Evolutionary conservation across 306 rosid species (phyloP).

Genomic region (Parietaria judaica): DNA sequence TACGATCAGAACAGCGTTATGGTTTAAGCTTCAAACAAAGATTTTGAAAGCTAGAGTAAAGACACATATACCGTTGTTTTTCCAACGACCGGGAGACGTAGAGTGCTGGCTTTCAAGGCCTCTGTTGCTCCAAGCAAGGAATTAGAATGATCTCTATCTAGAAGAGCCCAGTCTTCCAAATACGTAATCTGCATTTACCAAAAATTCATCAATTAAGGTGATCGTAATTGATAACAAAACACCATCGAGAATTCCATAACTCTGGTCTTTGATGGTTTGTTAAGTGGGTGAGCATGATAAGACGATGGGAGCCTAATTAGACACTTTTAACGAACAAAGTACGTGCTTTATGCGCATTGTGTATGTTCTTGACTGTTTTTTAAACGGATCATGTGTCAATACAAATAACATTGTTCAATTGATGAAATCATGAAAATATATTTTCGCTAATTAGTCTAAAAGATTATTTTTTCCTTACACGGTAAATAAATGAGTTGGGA

Average conservation of each 20-base stretch:
- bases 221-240: constrained; percentile 14
- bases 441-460: too few relatives aligned
- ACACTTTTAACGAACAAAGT: too few relatives aligned
- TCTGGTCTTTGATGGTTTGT: too few relatives aligned
- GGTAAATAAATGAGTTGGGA: too few relatives aligned
- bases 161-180: constrained; percentile 92
- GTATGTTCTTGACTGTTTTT: too few relatives aligned
- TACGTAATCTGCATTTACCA: constrained; percentile 53
- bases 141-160: constrained; percentile 81
- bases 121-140: constrained; percentile 97
- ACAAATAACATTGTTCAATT: too few relatives aligned
- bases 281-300: too few relatives aligned
- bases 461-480: too few relatives aligned
- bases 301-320: too few relatives aligned
- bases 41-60: constrained; percentile 9
- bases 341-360: too few relatives aligned
- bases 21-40: constrained; percentile 5
- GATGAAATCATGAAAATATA: too few relatives aligned
- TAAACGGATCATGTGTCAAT: too few relatives aligned
- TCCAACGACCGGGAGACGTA: constrained; percentile 92
- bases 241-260: background rate
- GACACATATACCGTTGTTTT: constrained; percentile 60
- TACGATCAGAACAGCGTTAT: background rate
- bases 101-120: constrained; percentile 96
- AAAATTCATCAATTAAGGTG: constrained; percentile 16